Evolutionary conservation across 495 filamentous ascomycete genomes (phyloP).

Genomic region (Annulohypoxylon nitens): DNA sequence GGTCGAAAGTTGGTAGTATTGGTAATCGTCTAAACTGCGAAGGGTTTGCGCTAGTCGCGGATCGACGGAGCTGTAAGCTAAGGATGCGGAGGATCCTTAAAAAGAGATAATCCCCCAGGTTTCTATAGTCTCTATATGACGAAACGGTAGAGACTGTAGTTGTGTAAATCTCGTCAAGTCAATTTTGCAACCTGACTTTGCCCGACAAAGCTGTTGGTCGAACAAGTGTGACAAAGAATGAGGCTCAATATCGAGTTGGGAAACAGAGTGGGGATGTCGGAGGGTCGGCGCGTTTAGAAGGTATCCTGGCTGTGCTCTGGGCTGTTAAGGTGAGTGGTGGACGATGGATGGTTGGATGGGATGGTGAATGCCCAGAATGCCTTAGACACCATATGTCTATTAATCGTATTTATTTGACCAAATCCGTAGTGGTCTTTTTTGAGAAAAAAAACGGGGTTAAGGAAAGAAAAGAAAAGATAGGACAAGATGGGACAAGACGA

Average conservation of each 20-base stretch:
- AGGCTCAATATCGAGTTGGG: conserved; percentile 22
- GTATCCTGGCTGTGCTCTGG: neutral
- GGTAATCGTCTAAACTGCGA: conserved; percentile 9
- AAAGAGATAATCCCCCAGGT: neutral
- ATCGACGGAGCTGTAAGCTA: neutral
- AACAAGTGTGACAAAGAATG: conserved; percentile 12
- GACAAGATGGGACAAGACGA: neutral
- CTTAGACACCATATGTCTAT: neutral
- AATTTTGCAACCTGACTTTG: neutral
- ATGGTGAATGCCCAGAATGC: neutral
- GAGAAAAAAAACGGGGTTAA: neutral
- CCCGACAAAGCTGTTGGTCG: neutral
- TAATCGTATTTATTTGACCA: neutral
- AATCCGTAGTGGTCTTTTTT: neutral
- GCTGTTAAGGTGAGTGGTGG: neutral
- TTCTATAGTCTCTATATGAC: neutral
- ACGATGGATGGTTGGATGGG: neutral
- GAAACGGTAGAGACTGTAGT: conserved; percentile 4
- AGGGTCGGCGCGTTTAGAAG: conserved; percentile 36
- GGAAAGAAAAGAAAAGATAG: neutral
- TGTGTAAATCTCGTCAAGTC: neutral
- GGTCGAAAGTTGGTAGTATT: conserved; percentile 3
- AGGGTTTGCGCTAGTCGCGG: conserved; percentile 9
- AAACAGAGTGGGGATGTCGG: conserved; percentile 37
- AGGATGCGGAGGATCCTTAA: conserved; percentile 2